Base-by-base conservation (phyloP, 495 filamentous ascomycete genomes). In the Talaromyces stipitatus region DNA sequence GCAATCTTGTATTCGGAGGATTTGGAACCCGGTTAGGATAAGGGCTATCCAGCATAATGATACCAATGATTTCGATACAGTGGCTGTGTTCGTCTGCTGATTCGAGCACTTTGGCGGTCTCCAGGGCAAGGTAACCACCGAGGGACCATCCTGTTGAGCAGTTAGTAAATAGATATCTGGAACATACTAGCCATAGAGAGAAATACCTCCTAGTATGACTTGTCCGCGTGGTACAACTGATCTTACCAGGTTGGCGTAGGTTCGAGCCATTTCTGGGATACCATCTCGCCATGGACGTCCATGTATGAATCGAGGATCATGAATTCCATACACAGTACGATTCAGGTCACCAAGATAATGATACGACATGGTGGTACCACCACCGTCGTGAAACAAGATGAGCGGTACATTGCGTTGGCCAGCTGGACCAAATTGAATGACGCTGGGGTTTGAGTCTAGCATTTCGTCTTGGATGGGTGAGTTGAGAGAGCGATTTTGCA, bases 381-480 rank as follows among this genome's bases (percentile, higher is more conserved):
- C 47, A 29, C 47, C 47, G 27, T 50, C 47, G 18, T 50, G 47
- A 50, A 50, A 50, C 9, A 50, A 18, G 47, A 50, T 50, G 3
- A 50, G 27, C 47, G 47, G 47, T 12, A 29, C 18, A 50, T 22
- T 20, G 12, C 27, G 5, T 29, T 50, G 47, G 27, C 22, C 47
- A 29, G 4, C 16, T 18, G 36, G 36, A 41, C 36, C 36, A 41
- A 41, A 11, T 50, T 50, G 47, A 18, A 50, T 22, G 47, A 50
- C 22, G 22, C 22, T 6, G 47, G 47, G 47, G n/a, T 50, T 50
- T 10, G 47, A 24, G 10, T 24, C 22, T 24, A 29, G 12, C 47
- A 50, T 50, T 50, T 50, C n/a, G 8, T 50, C 47, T 50, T n/a
- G 3, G 11, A 41, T 14, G 36, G 4, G 4, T 29, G 27, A 29